Evolutionary conservation across 305 asterid species (phyloP).

Genomic region (Nicotiana rustica): DNA sequence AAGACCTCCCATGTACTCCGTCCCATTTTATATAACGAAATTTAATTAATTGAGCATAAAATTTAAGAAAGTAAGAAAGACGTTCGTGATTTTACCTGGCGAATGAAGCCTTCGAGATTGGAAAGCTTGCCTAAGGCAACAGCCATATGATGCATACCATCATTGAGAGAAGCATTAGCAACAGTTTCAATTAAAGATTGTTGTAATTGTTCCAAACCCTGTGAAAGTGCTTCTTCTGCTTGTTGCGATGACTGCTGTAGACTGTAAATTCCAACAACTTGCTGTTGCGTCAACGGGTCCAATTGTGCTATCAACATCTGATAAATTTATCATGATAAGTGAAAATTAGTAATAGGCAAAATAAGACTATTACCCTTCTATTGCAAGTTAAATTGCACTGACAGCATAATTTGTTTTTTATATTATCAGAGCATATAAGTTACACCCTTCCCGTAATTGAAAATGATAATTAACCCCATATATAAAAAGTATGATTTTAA

Average conservation of each 20-base stretch:
- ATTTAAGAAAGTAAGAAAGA: no score
- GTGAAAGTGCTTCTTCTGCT: conserved; percentile 93
- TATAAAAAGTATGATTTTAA: no score
- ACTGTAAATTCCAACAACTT: conserved; percentile 79
- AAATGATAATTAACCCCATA: no score
- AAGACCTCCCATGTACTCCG: neutral
- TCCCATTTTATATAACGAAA: no score
- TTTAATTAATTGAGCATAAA: no score
- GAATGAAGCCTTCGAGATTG: conserved; percentile 88
- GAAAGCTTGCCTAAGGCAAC: conserved; percentile 85
- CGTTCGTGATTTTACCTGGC: conserved; percentile 62
- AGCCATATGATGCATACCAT: conserved; percentile 89
- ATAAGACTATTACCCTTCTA: no score
- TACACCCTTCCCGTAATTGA: no score
- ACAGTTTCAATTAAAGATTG: conserved; percentile 78
- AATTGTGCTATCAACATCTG: conserved; percentile 79
- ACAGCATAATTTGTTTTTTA: no score
- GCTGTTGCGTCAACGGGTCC: conserved; percentile 94
- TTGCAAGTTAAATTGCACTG: no score
- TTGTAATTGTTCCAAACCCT: conserved; percentile 87
- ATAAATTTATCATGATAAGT: neutral
- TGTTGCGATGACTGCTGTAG: conserved; percentile 94
- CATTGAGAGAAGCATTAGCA: conserved; percentile 61
- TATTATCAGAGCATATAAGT: no score
- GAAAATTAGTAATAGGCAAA: no score